These are phyloP conservation scores for Tolypocladium ovalisporum DNA, from an alignment of 2,329 filamentous ascomycete genomes.

Conservation along the genomic window DNA sequence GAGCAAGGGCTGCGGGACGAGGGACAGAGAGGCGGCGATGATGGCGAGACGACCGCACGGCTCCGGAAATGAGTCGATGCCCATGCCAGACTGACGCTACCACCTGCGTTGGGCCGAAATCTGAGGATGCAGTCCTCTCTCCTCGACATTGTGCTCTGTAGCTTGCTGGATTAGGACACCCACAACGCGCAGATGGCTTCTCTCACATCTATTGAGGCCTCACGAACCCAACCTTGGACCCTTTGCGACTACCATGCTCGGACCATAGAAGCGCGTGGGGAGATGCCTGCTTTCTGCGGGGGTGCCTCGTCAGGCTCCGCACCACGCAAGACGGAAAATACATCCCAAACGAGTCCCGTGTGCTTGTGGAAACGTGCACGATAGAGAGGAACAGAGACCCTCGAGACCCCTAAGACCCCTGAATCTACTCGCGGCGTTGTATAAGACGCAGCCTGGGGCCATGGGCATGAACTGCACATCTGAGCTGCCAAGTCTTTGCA, in stretches of 20 bases:
- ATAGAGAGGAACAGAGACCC: no score
- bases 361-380: no score
- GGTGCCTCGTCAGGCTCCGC: no score
- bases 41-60: not conserved
- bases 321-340: no score
- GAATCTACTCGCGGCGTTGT: not conserved
- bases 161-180: not conserved
- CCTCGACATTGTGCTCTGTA: not conserved
- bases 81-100: not conserved
- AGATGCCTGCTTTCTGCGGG: not conserved
- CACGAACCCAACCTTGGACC: not conserved
- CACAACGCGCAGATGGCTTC: not conserved
- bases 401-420: not conserved
- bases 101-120: not conserved
- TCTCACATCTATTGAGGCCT: not conserved
- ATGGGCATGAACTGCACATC: not conserved
- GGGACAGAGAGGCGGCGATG: not conserved
- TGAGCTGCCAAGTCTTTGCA: not conserved
- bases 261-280: no score
- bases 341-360: no score
- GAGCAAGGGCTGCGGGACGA: slow-evolving; percentile 20
- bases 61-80: not conserved
- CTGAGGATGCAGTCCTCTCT: not conserved
- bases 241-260: not conserved
- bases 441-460: not conserved